Conservation (phyloP, 78 protist genomes). For the Chrysochromulina parva region DNA sequence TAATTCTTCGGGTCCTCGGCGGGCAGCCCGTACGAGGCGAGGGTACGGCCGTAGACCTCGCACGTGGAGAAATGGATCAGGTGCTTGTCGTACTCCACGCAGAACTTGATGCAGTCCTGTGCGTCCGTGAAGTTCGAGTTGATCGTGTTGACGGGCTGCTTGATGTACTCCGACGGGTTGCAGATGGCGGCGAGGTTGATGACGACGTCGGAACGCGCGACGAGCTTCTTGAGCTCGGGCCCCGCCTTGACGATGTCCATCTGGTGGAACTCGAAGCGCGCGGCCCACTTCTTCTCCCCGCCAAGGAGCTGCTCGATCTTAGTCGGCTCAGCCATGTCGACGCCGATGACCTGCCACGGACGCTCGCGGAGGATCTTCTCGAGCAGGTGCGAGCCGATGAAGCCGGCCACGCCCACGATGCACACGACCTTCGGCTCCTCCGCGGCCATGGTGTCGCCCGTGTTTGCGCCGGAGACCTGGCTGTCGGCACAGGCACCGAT, state of each 20-base stretch:
- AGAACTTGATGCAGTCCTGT: slow-evolving; percentile 12
- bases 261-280: slow-evolving; percentile 21
- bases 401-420: background rate
- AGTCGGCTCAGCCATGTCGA: background rate
- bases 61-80: background rate
- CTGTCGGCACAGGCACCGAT: too few relatives aligned
- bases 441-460: too few relatives aligned
- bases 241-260: background rate
- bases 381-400: slow-evolving; percentile 17
- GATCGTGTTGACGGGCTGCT: slow-evolving; percentile 16
- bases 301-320: slow-evolving; percentile 9
- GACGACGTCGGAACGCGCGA: background rate
- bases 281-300: slow-evolving; percentile 1
- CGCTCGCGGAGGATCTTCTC: slow-evolving; percentile 1
- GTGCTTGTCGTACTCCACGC: background rate
- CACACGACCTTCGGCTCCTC: too few relatives aligned
- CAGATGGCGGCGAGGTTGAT: slow-evolving; percentile 15
- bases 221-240: too few relatives aligned
- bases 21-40: too few relatives aligned
- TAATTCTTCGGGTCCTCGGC: too few relatives aligned
- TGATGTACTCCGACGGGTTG: slow-evolving; percentile 12
- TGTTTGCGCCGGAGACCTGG: too few relatives aligned
- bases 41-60: background rate
- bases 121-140: slow-evolving; percentile 8
- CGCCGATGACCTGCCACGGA: background rate